These are phyloP conservation scores for Verticillium dahliae DNA, from an alignment of 2,329 filamentous ascomycete genomes.

Conservation along the genomic window DNA sequence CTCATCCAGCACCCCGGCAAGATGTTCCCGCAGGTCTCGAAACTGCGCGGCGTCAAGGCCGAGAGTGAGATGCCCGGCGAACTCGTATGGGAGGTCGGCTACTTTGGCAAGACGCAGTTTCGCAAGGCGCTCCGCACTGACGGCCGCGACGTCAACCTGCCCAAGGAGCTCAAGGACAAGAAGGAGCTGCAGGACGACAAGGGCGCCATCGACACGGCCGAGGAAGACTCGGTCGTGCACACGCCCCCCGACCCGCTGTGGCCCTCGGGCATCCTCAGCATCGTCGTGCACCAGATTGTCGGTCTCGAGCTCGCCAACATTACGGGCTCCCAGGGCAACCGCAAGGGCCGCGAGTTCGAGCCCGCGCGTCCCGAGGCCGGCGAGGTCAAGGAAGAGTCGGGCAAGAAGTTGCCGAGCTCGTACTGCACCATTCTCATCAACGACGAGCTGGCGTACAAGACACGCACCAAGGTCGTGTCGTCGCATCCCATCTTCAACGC, in stretches of 20 bases:
- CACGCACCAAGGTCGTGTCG: conserved; percentile 87
- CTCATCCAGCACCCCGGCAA: conserved; percentile 90
- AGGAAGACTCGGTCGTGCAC: conserved; percentile 79
- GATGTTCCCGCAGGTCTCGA: conserved; percentile 86
- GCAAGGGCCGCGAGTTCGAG: conserved; percentile 81
- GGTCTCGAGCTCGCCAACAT: conserved; percentile 89
- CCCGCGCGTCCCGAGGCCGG: conserved; percentile 76
- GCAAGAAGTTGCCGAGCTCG: conserved; percentile 73
- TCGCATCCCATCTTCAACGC: conserved; percentile 97
- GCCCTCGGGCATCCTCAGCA: conserved; percentile 82
- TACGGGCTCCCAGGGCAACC: conserved; percentile 74
- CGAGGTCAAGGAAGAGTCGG: conserved; percentile 78
- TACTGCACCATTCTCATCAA: conserved; percentile 93
- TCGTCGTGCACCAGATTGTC: conserved; percentile 91
- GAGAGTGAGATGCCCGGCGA: conserved; percentile 88
- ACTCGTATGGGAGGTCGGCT: conserved; percentile 93
- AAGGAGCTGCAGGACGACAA: conserved; percentile 83
- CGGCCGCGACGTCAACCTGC: conserved; percentile 74
- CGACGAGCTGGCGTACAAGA: conserved; percentile 86
- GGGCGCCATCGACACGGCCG: conserved; percentile 62
- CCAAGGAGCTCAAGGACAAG: conserved; percentile 64
- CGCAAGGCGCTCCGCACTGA: conserved; percentile 78
- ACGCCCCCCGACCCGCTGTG: conserved; percentile 95
- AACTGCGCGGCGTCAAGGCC: conserved; percentile 73
- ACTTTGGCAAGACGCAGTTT: conserved; percentile 87